Conservation (phyloP, 2,329 filamentous ascomycete genomes). For the Exophiala bonariae region DNA sequence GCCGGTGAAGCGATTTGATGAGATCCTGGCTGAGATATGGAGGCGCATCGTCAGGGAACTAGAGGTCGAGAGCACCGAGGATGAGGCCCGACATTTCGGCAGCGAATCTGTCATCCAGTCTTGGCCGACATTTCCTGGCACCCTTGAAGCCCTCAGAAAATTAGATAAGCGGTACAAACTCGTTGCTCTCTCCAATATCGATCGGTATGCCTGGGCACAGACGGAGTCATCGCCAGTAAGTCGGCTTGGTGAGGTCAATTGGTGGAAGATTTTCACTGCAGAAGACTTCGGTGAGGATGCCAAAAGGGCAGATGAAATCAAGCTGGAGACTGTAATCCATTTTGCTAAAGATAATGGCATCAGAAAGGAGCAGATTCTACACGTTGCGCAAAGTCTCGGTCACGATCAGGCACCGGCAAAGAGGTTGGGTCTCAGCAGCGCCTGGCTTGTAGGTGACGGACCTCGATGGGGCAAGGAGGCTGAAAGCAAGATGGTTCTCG, state of each 20-base stretch:
- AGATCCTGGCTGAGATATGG: slow-evolving; percentile 55
- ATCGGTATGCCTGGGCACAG: slow-evolving; percentile 50
- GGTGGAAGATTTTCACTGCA: slow-evolving; percentile 55
- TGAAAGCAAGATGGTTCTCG: slow-evolving; percentile 27
- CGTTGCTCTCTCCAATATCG: slow-evolving; percentile 59
- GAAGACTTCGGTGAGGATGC: slow-evolving; percentile 66
- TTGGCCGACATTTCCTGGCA: slow-evolving; percentile 61
- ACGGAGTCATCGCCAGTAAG: slow-evolving; percentile 49
- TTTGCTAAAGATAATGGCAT: slow-evolving; percentile 57
- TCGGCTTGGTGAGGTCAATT: slow-evolving; percentile 59
- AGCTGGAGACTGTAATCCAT: slow-evolving; percentile 46
- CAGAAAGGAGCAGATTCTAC: slow-evolving; percentile 58
- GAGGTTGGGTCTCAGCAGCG: slow-evolving; percentile 59
- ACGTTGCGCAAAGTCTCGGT: slow-evolving; percentile 67
- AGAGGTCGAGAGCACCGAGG: slow-evolving; percentile 18
- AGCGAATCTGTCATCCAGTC: slow-evolving; percentile 41
- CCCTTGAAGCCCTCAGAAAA: slow-evolving; percentile 51
- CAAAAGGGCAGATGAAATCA: slow-evolving; percentile 24
- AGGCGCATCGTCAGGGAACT: slow-evolving; percentile 35
- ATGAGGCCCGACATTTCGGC: slow-evolving; percentile 49
- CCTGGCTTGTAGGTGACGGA: slow-evolving; percentile 48
- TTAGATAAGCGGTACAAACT: slow-evolving; percentile 55
- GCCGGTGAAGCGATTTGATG: slow-evolving; percentile 60
- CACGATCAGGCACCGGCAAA: slow-evolving; percentile 68
- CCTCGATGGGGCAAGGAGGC: slow-evolving; percentile 27